phyloP scores from a whole-genome alignment of 495 filamentous ascomycete species.

The Massariosphaeria phaeospora region DNA sequence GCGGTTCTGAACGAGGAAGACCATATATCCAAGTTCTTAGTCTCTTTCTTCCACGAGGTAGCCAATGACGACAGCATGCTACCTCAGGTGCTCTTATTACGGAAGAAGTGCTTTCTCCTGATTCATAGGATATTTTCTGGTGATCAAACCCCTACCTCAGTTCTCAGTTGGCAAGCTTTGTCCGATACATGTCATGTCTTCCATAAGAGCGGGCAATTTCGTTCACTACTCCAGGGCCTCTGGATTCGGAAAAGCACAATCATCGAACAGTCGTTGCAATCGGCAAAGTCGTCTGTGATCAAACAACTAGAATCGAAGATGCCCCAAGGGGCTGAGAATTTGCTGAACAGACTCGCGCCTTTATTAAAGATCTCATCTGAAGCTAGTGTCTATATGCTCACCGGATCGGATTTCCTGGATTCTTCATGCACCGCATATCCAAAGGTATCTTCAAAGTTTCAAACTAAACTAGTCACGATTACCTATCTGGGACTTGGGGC shows the following conservation, averaged over 20 bases:
- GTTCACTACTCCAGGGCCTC: slow-evolving; percentile 41
- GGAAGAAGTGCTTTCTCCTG: slow-evolving; percentile 59
- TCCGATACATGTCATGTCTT: slow-evolving; percentile 54
- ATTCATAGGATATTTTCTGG: slow-evolving; percentile 46
- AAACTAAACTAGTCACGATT: slow-evolving; percentile 60
- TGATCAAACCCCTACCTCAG: slow-evolving; percentile 41
- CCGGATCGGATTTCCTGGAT: slow-evolving; percentile 81
- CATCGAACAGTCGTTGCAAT: slow-evolving; percentile 45
- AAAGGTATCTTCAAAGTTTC: slow-evolving; percentile 52
- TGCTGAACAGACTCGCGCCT: slow-evolving; percentile 46
- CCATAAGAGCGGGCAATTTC: slow-evolving; percentile 48
- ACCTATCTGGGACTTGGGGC: slow-evolving; percentile 67
- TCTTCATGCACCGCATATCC: slow-evolving; percentile 59
- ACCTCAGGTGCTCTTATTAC: slow-evolving; percentile 51
- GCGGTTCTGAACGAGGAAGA: slow-evolving; percentile 46
- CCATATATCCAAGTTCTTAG: slow-evolving; percentile 55
- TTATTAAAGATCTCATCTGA: slow-evolving; percentile 52
- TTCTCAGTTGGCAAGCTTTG: slow-evolving; percentile 56
- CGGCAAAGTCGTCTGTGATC: slow-evolving; percentile 47
- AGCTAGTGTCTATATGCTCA: slow-evolving; percentile 60
- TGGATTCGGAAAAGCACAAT: slow-evolving; percentile 45
- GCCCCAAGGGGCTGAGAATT: slow-evolving; percentile 39
- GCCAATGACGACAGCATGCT: slow-evolving; percentile 39
- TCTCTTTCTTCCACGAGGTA: slow-evolving; percentile 55
- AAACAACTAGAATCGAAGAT: slow-evolving; percentile 48